Base-by-base conservation (phyloP, 768 basidiomycete genomes). In the Harrya chromipes region DNA sequence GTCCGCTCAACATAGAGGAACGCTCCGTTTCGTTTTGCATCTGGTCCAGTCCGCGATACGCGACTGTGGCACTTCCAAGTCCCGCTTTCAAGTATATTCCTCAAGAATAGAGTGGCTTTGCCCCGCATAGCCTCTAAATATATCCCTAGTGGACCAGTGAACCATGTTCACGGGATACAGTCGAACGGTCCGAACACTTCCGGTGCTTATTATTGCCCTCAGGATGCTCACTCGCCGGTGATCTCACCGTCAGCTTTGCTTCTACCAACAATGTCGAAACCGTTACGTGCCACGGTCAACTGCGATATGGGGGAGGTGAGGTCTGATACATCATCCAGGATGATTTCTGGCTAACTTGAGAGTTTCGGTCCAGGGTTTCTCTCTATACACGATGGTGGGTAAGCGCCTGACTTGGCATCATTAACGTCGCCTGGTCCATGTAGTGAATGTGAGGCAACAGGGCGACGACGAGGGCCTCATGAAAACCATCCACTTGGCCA, bases 231-330 rank as follows among this genome's bases (percentile, higher is more conserved):
- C 17, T 16, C 16, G 39, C n/a, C 10, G 1, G 29, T 24, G n/a
- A 37, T 43, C 20, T 27, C 13, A 4, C 23, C 29, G 11, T 33
- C 19, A 20, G 1, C 33, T 31, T 36, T 4, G 2, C 24, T 27
- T 16, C 10, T 23, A 38, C 13, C 3, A 44, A 46, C 16, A 6
- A 66, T 66, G 63, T 50, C 44, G 20, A 61, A 46, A 39, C 50
- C 55, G 47, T 33, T 68, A 24, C 60, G 55, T 2, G 78, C 78
- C 11, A 74, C 74, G 4, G 73, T 81, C 7, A 81, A 80, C 47
- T 79, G 78, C 43, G 80, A 80, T 59, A 71, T 81, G 73, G 80
- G 80, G 45, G 79, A 81, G 74, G 80, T 78, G 20, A n/a, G 50
- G 13, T 50, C 19, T 3, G n/a, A 33, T 23, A 6, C 19, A 31